phyloP scores from a whole-genome alignment of 345 rosid species.

The Gossypium herbaceum region DNA sequence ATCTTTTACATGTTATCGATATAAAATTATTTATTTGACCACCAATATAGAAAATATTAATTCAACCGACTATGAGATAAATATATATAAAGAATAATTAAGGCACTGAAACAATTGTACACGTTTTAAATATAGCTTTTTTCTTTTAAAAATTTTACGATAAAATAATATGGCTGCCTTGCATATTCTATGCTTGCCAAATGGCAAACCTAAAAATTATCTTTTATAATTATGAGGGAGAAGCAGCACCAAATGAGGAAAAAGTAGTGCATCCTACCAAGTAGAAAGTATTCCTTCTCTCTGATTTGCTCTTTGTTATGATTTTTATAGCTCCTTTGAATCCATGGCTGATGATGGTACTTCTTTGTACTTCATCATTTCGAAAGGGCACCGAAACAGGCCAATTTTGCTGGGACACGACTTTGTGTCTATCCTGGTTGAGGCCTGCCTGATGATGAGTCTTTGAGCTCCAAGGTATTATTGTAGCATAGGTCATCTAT shows the following conservation, averaged over 20 bases:
- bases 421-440: neutral
- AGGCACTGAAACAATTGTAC: no score
- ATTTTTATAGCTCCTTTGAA: neutral
- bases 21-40: no score
- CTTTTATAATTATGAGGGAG: neutral
- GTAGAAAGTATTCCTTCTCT: constrained; percentile 3
- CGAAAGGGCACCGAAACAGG: neutral
- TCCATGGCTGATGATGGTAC: neutral
- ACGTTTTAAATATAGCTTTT: no score
- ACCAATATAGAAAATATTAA: neutral
- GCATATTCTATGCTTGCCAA: neutral
- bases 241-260: neutral
- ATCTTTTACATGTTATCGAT: no score
- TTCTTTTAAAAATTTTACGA: no score
- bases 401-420: neutral
- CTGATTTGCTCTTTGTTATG: neutral
- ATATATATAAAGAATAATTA: no score
- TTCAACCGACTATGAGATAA: neutral
- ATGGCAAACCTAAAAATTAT: neutral
- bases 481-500: neutral
- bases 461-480: neutral
- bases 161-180: neutral
- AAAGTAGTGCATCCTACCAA: neutral
- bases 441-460: neutral
- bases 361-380: no score